phyloP scores from a whole-genome alignment of 306 rosid species.

The apple (Malus domestica) region DNA sequence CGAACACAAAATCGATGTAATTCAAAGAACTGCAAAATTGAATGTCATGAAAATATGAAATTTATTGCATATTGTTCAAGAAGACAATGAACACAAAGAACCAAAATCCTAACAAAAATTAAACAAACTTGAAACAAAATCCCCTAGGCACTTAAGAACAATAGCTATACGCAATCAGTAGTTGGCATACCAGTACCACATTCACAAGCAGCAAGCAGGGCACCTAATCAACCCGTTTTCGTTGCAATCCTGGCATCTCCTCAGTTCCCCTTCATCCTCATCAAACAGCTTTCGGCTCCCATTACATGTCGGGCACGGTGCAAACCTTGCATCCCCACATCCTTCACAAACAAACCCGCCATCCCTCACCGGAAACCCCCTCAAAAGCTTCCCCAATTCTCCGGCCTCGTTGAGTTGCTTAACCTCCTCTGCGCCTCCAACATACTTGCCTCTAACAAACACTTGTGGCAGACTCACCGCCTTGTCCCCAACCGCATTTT shows the following conservation, averaged over 20 bases:
- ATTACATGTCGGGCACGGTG: slow-evolving; percentile 59
- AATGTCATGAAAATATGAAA: background rate
- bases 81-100: slow-evolving; percentile 5
- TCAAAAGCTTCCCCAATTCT: slow-evolving; percentile 43
- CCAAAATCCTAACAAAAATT: background rate
- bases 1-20: background rate
- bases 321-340: slow-evolving; percentile 72
- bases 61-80: slow-evolving; percentile 29
- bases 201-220: slow-evolving; percentile 33
- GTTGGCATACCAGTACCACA: background rate
- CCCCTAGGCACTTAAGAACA: slow-evolving; percentile 1
- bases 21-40: background rate
- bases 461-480: slow-evolving; percentile 54
- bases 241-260: slow-evolving; percentile 62
- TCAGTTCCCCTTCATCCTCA: slow-evolving; percentile 39
- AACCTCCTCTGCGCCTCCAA: slow-evolving; percentile 71
- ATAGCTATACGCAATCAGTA: background rate
- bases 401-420: slow-evolving; percentile 59
- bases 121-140: slow-evolving; percentile 13
- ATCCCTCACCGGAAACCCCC: slow-evolving; percentile 45
- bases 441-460: slow-evolving; percentile 49
- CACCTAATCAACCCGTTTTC: slow-evolving; percentile 84
- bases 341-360: slow-evolving; percentile 45
- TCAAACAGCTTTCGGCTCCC: slow-evolving; percentile 72
- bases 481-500: slow-evolving; percentile 34